A percentile compares a stretch with the other conserved stretches of the same genome.
phyloP scores from a whole-genome alignment of 768 basidiomycete species.

The Phlebiopsis gigantea region DNA sequence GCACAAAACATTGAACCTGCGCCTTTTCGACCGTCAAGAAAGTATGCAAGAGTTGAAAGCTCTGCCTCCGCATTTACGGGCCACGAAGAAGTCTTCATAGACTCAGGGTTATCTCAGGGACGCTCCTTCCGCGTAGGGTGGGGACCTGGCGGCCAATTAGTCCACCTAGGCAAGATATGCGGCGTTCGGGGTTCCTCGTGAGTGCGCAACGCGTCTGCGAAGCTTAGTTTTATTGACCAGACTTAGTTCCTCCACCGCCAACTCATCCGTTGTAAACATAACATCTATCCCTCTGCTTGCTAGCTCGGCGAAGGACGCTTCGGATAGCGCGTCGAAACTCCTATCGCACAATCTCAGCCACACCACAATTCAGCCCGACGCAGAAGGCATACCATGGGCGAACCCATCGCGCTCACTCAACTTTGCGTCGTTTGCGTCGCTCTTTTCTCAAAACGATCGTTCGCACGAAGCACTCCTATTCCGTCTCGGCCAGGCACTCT shows the following conservation, averaged over 20 bases:
- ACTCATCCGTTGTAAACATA: slow-evolving; percentile 53
- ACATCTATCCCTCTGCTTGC: slow-evolving; percentile 42
- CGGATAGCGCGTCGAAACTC: slow-evolving; percentile 49
- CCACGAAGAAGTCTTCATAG: slow-evolving; percentile 60
- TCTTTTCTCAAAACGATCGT: slow-evolving; percentile 67
- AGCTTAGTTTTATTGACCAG: slow-evolving; percentile 3
- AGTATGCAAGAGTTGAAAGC: slow-evolving; percentile 71
- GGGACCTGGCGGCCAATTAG: slow-evolving; percentile 76
- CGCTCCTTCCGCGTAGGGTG: slow-evolving; percentile 88
- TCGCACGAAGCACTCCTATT: slow-evolving; percentile 78
- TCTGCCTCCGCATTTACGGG: slow-evolving; percentile 61
- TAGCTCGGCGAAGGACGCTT: slow-evolving; percentile 26
- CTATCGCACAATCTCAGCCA: slow-evolving; percentile 73
- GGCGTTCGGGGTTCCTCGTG: slow-evolving; percentile 48
- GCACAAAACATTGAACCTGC: slow-evolving; percentile 65
- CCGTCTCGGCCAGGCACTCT: slow-evolving; percentile 84
- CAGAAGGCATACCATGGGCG: slow-evolving; percentile 65
- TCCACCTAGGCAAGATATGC: slow-evolving; percentile 74
- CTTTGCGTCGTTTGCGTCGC: slow-evolving; percentile 71
- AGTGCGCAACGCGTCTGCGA: slow-evolving; percentile 24
- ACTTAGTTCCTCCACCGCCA: slow-evolving; percentile 48
- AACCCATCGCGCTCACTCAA: slow-evolving; percentile 57
- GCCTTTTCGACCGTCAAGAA: slow-evolving; percentile 68
- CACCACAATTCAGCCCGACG: slow-evolving; percentile 66
- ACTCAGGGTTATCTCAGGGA: slow-evolving; percentile 83